phyloP scores from a whole-genome alignment of 192 early-diverging fungal species.

The Gaertneriomyces semiglobifer region DNA sequence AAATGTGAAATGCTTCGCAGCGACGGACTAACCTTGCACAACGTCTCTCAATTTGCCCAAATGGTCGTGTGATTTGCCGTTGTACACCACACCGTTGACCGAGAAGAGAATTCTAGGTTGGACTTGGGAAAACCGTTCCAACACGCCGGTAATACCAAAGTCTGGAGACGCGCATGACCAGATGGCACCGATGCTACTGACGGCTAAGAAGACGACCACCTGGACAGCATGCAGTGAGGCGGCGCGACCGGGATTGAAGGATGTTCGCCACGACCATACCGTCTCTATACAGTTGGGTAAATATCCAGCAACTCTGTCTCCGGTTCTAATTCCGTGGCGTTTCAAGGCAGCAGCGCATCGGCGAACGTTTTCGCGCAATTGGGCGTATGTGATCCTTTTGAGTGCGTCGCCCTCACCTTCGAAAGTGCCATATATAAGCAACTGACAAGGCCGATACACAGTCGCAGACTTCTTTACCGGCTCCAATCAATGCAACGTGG shows the following conservation, averaged over 20 bases:
- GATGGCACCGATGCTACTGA: slow-evolving; percentile 77
- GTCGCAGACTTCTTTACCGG: slow-evolving; percentile 8
- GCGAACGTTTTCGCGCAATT: slow-evolving; percentile 70
- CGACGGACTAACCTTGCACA: slow-evolving; percentile 43
- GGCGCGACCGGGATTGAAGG: background rate
- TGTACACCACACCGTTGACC: slow-evolving; percentile 88
- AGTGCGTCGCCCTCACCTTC: slow-evolving; percentile 45
- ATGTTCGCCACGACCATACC: slow-evolving; percentile 12
- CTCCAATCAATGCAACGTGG: slow-evolving; percentile 35
- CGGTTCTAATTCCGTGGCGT: slow-evolving; percentile 62
- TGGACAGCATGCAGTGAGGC: slow-evolving; percentile 1
- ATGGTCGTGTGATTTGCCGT: slow-evolving; percentile 80
- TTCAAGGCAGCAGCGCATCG: slow-evolving; percentile 71
- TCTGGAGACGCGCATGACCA: slow-evolving; percentile 95
- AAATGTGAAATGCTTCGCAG: no score
- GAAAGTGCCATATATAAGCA: background rate
- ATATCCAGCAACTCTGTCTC: slow-evolving; percentile 86
- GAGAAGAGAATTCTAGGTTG: slow-evolving; percentile 87
- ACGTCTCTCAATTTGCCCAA: slow-evolving; percentile 72
- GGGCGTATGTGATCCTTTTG: slow-evolving; percentile 58
- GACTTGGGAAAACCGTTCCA: slow-evolving; percentile 92
- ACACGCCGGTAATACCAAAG: slow-evolving; percentile 85
- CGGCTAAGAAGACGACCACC: slow-evolving; percentile 37
- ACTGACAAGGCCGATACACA: background rate
- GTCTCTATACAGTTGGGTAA: slow-evolving; percentile 84